phyloP scores from a whole-genome alignment of 345 rosid species.

The Heritiera littoralis region DNA sequence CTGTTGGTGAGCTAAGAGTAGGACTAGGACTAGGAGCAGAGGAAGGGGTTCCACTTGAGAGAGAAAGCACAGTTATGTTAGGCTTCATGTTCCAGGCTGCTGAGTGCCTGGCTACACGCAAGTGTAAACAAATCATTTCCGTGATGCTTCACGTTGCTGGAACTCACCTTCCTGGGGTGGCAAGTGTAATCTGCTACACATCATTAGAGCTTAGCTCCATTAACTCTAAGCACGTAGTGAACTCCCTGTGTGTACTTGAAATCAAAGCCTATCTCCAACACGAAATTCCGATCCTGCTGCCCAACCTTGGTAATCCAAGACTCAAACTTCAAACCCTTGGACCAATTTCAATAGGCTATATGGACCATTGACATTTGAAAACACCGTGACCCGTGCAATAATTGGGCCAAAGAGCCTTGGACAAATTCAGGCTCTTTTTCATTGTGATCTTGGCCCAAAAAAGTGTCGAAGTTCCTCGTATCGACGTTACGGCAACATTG shows the following conservation, averaged over 20 bases:
- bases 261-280: slow-evolving; percentile 38
- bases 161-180: too few relatives aligned
- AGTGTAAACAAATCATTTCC: slow-evolving; percentile 29
- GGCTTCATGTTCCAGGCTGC: too few relatives aligned
- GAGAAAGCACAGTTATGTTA: slow-evolving; percentile 13
- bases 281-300: slow-evolving; percentile 34
- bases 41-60: slow-evolving; percentile 8
- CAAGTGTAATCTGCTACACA: too few relatives aligned
- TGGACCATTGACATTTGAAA: too few relatives aligned
- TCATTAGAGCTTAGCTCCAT: slow-evolving; percentile 14
- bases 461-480: too few relatives aligned
- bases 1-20: slow-evolving; percentile 4
- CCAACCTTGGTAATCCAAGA: slow-evolving; percentile 26
- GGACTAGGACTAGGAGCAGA: neutral
- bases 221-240: too few relatives aligned
- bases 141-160: too few relatives aligned
- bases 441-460: neutral
- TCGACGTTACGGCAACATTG: too few relatives aligned
- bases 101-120: slow-evolving; percentile 19
- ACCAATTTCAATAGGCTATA: too few relatives aligned
- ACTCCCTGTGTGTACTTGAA: too few relatives aligned
- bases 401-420: neutral
- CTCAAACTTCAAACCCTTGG: too few relatives aligned
- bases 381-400: too few relatives aligned
- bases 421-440: neutral